A percentile compares a stretch with the other conserved stretches of the same genome.
phyloP scores from a whole-genome alignment of 2,329 filamentous ascomycete genomes.

The Penicillium hesseltinei region DNA sequence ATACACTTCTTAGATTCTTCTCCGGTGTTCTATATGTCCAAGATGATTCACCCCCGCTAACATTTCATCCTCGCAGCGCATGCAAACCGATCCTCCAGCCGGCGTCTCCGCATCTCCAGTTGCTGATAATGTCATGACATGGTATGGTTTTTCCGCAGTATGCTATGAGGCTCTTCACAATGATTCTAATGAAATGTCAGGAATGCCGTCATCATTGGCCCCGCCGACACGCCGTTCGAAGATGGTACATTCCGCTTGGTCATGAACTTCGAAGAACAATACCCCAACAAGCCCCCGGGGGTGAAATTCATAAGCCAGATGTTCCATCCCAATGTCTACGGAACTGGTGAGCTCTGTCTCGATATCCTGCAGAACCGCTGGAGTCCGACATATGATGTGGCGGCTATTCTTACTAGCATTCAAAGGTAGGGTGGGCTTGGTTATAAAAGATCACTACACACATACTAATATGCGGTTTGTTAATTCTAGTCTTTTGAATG shows the following conservation, averaged over 20 bases:
- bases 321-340: slow-evolving; percentile 99
- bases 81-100: slow-evolving; percentile 97
- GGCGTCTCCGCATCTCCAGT: slow-evolving; percentile 95
- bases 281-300: slow-evolving; percentile 94
- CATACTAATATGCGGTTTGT: background rate
- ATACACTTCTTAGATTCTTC: background rate
- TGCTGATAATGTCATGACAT: slow-evolving; percentile 53
- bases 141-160: slow-evolving; percentile 22
- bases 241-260: slow-evolving; percentile 96
- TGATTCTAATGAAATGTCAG: slow-evolving; percentile 47
- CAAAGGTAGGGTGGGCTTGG: slow-evolving; percentile 67
- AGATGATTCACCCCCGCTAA: slow-evolving; percentile 15
- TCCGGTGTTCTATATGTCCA: background rate
- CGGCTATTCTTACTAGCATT: slow-evolving; percentile 93
- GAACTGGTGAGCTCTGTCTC: slow-evolving; percentile 90
- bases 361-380: slow-evolving; percentile 97
- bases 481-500: slow-evolving; percentile 75
- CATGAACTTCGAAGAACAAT: slow-evolving; percentile 99
- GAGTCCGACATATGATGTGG: slow-evolving; percentile 98
- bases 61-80: slow-evolving; percentile 62
- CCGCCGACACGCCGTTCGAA: slow-evolving; percentile 95
- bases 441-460: background rate
- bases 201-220: slow-evolving; percentile 98
- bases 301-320: slow-evolving; percentile 99
- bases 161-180: background rate